These are phyloP conservation scores for Aphanoascus verrucosus DNA, from an alignment of 2,329 filamentous ascomycete genomes.

Conservation along the genomic window DNA sequence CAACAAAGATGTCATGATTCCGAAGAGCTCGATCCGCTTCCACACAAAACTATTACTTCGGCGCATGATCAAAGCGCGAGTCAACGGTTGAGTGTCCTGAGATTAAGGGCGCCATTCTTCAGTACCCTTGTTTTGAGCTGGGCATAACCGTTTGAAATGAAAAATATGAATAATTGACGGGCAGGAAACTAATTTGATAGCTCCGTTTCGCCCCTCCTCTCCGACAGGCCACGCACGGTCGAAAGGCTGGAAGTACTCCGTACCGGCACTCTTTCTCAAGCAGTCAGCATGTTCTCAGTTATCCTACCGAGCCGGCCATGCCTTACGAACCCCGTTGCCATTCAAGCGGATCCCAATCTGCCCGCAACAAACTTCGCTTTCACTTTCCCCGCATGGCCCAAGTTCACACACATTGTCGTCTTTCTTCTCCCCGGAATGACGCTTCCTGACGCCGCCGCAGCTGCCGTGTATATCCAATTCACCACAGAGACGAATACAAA, in stretches of 20 bases:
- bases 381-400: slow-evolving; percentile 51
- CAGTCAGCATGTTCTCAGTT: slow-evolving; percentile 46
- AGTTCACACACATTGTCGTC: slow-evolving; percentile 67
- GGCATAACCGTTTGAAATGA: not conserved
- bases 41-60: not conserved
- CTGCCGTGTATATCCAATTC: slow-evolving; percentile 81
- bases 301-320: slow-evolving; percentile 51
- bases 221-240: not conserved
- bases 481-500: slow-evolving; percentile 38
- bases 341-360: slow-evolving; percentile 44
- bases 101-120: not conserved
- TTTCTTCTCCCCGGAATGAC: slow-evolving; percentile 72
- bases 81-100: too few relatives aligned
- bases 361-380: slow-evolving; percentile 55
- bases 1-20: not conserved
- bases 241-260: not conserved
- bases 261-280: not conserved
- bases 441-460: slow-evolving; percentile 66
- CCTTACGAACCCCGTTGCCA: slow-evolving; percentile 43
- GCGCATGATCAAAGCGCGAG: too few relatives aligned
- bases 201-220: not conserved
- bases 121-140: not conserved
- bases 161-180: not conserved
- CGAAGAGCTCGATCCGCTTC: slow-evolving; percentile 1
- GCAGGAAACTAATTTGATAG: slow-evolving; percentile 4